Evolutionary conservation across 257 asterid genomes (phyloP).

Genomic region (Hygrophila difformis): DNA sequence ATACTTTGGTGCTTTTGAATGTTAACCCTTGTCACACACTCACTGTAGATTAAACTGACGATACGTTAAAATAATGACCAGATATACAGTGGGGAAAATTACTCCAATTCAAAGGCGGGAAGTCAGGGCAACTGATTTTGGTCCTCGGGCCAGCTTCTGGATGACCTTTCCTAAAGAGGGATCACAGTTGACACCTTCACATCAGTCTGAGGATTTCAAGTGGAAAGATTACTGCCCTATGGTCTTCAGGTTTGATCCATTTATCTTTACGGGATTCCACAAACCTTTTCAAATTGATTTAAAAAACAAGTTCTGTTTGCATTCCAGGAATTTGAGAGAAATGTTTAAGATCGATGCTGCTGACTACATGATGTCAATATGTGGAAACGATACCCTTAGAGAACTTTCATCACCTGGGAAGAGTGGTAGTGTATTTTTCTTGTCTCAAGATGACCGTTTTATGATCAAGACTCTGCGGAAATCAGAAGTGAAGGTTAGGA

Average conservation of each 20-base stretch:
- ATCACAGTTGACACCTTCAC: slow-evolving; percentile 84
- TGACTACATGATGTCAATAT: slow-evolving; percentile 96
- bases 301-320: slow-evolving; percentile 15
- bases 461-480: slow-evolving; percentile 95
- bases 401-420: slow-evolving; percentile 99
- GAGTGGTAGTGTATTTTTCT: slow-evolving; percentile 95
- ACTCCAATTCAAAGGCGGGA: slow-evolving; percentile 97
- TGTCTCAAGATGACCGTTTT: slow-evolving; percentile 93
- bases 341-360: slow-evolving; percentile 96
- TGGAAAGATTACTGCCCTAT: slow-evolving; percentile 99
- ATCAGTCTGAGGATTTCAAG: slow-evolving; percentile 92
- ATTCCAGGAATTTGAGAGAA: slow-evolving; percentile 76
- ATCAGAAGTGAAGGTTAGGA: slow-evolving; percentile 89
- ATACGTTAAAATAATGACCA: slow-evolving; percentile 27
- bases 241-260: slow-evolving; percentile 69
- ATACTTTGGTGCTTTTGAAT: neutral
- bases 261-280: too few relatives aligned
- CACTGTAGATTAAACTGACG: slow-evolving; percentile 20
- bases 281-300: too few relatives aligned
- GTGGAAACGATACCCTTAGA: slow-evolving; percentile 93
- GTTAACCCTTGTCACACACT: neutral
- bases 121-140: slow-evolving; percentile 78
- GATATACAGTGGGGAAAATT: slow-evolving; percentile 95
- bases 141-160: slow-evolving; percentile 88
- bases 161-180: slow-evolving; percentile 92